These are phyloP conservation scores for Cryptomeria japonica DNA, from an alignment of 75 land plant genomes.

Conservation along the genomic window DNA sequence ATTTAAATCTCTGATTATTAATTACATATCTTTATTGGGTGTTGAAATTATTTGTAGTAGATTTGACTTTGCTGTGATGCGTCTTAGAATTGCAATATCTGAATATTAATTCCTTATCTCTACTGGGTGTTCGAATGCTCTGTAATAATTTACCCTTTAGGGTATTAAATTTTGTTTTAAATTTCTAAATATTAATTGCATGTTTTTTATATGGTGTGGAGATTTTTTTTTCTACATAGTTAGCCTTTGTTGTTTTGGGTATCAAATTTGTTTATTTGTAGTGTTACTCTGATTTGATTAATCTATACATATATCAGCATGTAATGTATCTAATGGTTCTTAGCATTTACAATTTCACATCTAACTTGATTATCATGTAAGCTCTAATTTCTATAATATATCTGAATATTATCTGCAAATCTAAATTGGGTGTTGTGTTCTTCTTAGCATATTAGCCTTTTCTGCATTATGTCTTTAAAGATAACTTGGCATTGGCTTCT, in stretches of 20 bases:
- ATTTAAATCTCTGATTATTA: background rate
- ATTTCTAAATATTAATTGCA: background rate
- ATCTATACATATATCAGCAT: background rate
- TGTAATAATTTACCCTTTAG: background rate
- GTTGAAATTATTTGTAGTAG: background rate
- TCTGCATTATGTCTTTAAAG: background rate
- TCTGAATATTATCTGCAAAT: background rate
- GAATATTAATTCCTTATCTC: background rate
- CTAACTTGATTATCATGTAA: background rate
- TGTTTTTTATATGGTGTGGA: background rate
- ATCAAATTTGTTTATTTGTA: background rate
- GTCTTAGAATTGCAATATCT: background rate
- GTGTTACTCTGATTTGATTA: background rate
- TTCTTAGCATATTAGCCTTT: background rate
- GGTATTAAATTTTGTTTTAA: background rate
- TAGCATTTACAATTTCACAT: background rate
- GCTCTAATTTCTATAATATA: background rate
- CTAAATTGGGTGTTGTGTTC: background rate
- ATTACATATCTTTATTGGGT: background rate
- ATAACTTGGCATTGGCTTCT: background rate
- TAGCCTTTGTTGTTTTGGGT: background rate
- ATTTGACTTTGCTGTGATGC: background rate
- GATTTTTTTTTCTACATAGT: background rate
- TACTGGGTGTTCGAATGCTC: background rate
- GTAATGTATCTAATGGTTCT: background rate